Conservation (phyloP, 148 eudicot species). For the Persicaria tinctoria region DNA sequence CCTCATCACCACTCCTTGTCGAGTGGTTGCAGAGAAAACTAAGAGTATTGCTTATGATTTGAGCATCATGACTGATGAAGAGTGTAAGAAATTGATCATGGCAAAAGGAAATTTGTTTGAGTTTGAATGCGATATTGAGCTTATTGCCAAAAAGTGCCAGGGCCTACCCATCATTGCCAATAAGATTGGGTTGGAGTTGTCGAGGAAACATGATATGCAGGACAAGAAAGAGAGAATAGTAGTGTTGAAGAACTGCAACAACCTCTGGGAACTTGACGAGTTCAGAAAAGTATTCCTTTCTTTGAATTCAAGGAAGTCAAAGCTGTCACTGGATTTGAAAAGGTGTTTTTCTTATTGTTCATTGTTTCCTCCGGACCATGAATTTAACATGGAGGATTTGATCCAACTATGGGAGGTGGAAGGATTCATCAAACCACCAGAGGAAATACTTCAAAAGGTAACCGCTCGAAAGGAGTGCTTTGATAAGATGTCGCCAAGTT, state of each 20-base stretch:
- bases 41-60: background rate
- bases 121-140: background rate
- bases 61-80: background rate
- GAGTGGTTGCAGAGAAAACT: background rate
- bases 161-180: constrained; percentile 18
- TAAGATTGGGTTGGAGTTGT: background rate
- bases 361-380: constrained; percentile 8
- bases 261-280: background rate
- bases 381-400: constrained; percentile 8
- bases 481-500: no score
- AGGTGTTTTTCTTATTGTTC: constrained; percentile 13
- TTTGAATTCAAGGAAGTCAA: background rate
- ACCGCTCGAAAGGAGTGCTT: no score
- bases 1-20: constrained; percentile 9
- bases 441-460: no score
- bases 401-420: constrained; percentile 7
- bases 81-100: constrained; percentile 9
- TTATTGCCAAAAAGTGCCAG: background rate
- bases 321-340: background rate
- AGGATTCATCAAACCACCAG: no score
- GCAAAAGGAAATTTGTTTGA: background rate
- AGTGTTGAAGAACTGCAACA: background rate
- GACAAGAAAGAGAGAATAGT: background rate
- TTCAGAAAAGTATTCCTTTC: background rate
- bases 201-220: background rate